Percentiles rank a stretch among this genome's conserved stretches.
These are phyloP conservation scores for Mariannaea sp. DNA, from an alignment of 2,329 filamentous ascomycete species.

Conservation along the genomic window DNA sequence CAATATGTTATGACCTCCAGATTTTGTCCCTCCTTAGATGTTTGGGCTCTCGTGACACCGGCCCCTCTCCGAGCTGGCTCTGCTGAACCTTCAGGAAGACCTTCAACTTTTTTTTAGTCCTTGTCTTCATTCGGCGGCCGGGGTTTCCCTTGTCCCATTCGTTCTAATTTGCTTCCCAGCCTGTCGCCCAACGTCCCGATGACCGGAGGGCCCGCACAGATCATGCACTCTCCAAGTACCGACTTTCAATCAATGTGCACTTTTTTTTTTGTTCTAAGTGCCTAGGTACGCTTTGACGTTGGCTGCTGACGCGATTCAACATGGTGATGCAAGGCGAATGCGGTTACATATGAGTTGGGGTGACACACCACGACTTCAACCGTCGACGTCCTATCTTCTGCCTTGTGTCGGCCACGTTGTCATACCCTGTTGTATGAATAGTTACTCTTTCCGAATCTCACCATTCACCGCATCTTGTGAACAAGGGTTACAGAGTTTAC, in stretches of 20 bases:
- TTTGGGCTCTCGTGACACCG: background rate
- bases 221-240: background rate
- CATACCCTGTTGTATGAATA: too few species aligned
- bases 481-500: background rate
- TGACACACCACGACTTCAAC: conserved; percentile 9
- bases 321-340: background rate
- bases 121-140: conserved; percentile 7
- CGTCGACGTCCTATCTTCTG: background rate
- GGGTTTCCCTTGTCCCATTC: background rate
- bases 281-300: background rate
- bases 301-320: background rate
- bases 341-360: conserved; percentile 10
- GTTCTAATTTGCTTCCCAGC: conserved; percentile 15
- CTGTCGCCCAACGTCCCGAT: conserved; percentile 22
- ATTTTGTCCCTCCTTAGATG: conserved; percentile 11
- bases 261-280: background rate
- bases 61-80: conserved; percentile 5
- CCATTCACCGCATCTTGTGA: background rate
- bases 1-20: conserved; percentile 11
- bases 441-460: background rate
- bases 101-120: conserved; percentile 14
- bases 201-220: conserved; percentile 17
- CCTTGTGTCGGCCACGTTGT: background rate
- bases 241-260: background rate
- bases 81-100: conserved; percentile 18